Percentiles rank a stretch among this genome's conserved stretches.
Evolutionary conservation across 2,329 filamentous ascomycete genomes (phyloP).

Genomic region (Ophiostoma australiae): DNA sequence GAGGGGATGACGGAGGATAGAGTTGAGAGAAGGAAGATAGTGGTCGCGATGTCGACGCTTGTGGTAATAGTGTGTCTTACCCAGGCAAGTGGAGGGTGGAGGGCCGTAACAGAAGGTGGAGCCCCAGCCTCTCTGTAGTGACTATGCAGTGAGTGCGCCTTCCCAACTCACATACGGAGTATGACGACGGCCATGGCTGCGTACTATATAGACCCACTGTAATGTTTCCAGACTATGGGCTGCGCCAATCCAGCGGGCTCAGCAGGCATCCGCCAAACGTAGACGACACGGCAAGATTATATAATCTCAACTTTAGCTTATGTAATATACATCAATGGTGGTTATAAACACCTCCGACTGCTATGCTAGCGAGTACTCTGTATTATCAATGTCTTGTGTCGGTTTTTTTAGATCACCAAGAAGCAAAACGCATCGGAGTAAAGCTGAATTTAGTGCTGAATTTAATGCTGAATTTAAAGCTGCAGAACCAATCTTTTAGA

Average conservation of each 20-base stretch:
- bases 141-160: background rate
- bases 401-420: background rate
- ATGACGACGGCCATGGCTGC: constrained; percentile 10
- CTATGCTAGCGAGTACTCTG: too few species aligned
- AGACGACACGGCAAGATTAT: background rate
- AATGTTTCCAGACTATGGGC: background rate
- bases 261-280: constrained; percentile 5
- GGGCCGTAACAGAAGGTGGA: constrained; percentile 3
- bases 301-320: background rate
- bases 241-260: background rate
- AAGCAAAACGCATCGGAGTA: background rate
- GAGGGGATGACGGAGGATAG: constrained; percentile 6
- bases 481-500: background rate
- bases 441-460: background rate
- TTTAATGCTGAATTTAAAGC: background rate
- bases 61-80: constrained; percentile 13
- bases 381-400: too few species aligned
- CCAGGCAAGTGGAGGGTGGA: too few species aligned
- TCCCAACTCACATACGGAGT: background rate
- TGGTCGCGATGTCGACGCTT: constrained; percentile 11
- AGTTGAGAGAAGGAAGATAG: background rate
- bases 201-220: constrained; percentile 9
- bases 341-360: too few species aligned
- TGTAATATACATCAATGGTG: too few species aligned
- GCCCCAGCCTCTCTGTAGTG: constrained; percentile 7